Evolutionary conservation across 768 basidiomycete genomes (phyloP).

Genomic region (Lyophyllum semitale): DNA sequence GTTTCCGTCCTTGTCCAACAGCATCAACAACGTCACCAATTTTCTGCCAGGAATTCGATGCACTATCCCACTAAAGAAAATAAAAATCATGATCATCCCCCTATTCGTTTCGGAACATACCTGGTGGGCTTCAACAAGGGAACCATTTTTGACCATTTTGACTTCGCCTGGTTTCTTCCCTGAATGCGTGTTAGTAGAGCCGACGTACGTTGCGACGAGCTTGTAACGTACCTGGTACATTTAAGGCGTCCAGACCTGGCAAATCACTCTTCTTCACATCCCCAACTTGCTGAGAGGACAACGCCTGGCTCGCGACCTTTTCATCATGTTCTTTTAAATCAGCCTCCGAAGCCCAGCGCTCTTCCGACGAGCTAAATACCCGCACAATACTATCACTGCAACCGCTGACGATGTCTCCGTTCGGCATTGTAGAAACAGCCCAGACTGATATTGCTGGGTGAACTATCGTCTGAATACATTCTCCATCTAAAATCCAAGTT

Average conservation of each 20-base stretch:
- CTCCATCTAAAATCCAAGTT: constrained; percentile 60
- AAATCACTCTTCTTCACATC: constrained; percentile 93
- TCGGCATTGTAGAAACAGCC: constrained; percentile 85
- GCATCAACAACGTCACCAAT: constrained; percentile 97
- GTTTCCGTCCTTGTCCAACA: constrained; percentile 85
- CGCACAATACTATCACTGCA: constrained; percentile 87
- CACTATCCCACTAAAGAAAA: constrained; percentile 73
- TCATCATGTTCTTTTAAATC: constrained; percentile 74
- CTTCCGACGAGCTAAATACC: constrained; percentile 76
- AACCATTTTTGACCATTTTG: constrained; percentile 83
- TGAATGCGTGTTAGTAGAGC: constrained; percentile 22
- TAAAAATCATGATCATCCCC: neutral
- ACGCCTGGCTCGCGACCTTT: constrained; percentile 71
- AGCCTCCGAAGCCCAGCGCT: constrained; percentile 69
- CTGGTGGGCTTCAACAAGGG: constrained; percentile 88
- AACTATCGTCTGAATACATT: constrained; percentile 84
- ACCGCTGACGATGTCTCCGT: constrained; percentile 91
- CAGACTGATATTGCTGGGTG: constrained; percentile 98
- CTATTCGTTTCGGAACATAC: constrained; percentile 30
- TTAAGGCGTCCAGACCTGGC: constrained; percentile 82
- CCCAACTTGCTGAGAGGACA: constrained; percentile 87
- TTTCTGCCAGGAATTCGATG: constrained; percentile 78
- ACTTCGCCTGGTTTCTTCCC: constrained; percentile 95
- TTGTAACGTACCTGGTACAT: constrained; percentile 58
- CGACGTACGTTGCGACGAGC: neutral